A percentile compares a stretch with the other conserved stretches of the same genome.
Evolutionary conservation across 495 filamentous ascomycete species (phyloP).

Genomic region (Trichodelitschia bisporula): DNA sequence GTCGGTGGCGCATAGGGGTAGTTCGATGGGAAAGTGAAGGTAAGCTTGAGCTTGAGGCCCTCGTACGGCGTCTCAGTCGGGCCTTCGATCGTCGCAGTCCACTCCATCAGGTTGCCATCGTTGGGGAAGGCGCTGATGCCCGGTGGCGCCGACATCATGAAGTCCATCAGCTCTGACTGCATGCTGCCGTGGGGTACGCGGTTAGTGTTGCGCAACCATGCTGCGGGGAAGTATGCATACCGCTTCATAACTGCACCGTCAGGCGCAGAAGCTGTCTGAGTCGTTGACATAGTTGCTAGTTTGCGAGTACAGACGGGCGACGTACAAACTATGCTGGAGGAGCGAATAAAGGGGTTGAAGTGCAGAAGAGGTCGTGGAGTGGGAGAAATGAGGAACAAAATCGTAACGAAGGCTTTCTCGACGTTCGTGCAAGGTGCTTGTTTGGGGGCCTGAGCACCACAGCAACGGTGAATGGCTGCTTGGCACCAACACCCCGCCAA

Average conservation of each 20-base stretch:
- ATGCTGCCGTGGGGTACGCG: conserved; percentile 44
- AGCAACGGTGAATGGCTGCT: too few relatives aligned
- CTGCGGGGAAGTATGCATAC: too few relatives aligned
- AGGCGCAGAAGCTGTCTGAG: too few relatives aligned
- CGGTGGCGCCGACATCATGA: conserved; percentile 85
- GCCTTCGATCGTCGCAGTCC: conserved; percentile 84
- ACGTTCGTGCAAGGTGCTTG: not conserved
- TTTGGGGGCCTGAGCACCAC: not conserved
- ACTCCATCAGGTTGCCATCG: conserved; percentile 71
- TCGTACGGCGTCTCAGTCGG: conserved; percentile 83
- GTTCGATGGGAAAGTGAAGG: conserved; percentile 70
- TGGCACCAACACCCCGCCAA: too few relatives aligned
- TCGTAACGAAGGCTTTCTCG: not conserved
- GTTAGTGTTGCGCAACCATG: too few relatives aligned
- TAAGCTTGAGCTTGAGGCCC: conserved; percentile 74
- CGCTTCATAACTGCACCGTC: too few relatives aligned
- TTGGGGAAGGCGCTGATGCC: conserved; percentile 91
- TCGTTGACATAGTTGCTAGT: conserved; percentile 4
- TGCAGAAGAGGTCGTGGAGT: too few relatives aligned
- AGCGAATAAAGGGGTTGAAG: too few relatives aligned
- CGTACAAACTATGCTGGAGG: too few relatives aligned
- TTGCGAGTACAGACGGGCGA: not conserved
- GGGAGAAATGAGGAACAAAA: too few relatives aligned
- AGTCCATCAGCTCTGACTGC: conserved; percentile 89
- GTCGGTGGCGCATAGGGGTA: conserved; percentile 88